These are phyloP conservation scores for Hippophae rhamnoides DNA, from an alignment of 306 rosid genomes.

Conservation along the genomic window DNA sequence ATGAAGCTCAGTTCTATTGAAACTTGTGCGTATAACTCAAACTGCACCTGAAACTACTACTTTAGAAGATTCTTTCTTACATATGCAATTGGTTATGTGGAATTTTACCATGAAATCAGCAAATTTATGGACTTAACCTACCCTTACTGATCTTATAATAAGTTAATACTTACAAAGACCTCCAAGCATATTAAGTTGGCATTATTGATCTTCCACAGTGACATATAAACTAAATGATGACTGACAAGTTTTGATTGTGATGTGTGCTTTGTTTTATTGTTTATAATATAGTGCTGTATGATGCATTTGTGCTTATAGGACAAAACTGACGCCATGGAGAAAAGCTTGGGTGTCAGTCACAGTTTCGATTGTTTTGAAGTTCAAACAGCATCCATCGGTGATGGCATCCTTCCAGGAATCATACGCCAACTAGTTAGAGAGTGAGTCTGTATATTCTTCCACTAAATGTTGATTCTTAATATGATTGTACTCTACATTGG, in stretches of 20 bases:
- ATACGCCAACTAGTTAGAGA: slow-evolving; percentile 72
- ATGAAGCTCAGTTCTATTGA: background rate
- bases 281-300: background rate
- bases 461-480: background rate
- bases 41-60: background rate
- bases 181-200: no score
- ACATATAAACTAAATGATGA: background rate
- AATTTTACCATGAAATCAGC: background rate
- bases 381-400: slow-evolving; percentile 68
- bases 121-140: no score
- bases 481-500: background rate
- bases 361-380: slow-evolving; percentile 54
- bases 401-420: slow-evolving; percentile 77
- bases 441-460: slow-evolving; percentile 28
- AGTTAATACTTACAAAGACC: no score
- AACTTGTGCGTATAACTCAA: background rate
- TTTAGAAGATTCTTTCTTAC: background rate
- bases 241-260: background rate
- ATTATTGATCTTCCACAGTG: no score
- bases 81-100: background rate
- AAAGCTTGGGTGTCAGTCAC: slow-evolving; percentile 13
- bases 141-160: no score
- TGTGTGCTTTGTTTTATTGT: background rate
- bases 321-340: slow-evolving; percentile 21
- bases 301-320: slow-evolving; percentile 28